phyloP scores from a whole-genome alignment of 2,329 filamentous ascomycete species.

The Kalaharituber pfeilii region DNA sequence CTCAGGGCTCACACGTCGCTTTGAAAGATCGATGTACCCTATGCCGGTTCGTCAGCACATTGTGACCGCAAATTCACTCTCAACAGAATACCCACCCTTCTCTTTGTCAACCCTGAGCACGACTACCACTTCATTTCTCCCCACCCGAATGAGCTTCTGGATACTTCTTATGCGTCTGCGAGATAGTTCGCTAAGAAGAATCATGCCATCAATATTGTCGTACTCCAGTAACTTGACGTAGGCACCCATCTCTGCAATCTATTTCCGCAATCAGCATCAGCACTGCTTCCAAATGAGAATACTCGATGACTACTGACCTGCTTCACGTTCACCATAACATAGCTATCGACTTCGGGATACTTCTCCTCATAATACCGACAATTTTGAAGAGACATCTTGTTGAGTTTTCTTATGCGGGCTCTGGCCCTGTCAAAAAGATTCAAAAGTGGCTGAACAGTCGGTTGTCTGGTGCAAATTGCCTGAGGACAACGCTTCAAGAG shows the following conservation, averaged over 20 bases:
- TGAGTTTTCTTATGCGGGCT: too few relatives aligned
- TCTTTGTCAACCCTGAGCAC: conserved; percentile 98
- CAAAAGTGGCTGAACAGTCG: too few relatives aligned
- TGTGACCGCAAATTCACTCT: not conserved
- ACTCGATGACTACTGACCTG: conserved; percentile 42
- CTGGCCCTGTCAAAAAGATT: too few relatives aligned
- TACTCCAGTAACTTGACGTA: conserved; percentile 99
- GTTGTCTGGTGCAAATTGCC: too few relatives aligned
- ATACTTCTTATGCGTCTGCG: conserved; percentile 96
- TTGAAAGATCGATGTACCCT: conserved; percentile 96
- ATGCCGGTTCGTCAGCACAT: conserved; percentile 4
- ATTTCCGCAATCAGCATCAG: conserved; percentile 3
- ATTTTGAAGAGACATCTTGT: conserved; percentile 74
- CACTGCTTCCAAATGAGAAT: not conserved
- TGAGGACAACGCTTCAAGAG: too few relatives aligned
- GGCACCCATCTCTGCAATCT: conserved; percentile 99
- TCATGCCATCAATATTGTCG: conserved; percentile 99
- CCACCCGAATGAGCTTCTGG: conserved; percentile 95
- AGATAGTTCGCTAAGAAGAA: conserved; percentile 90
- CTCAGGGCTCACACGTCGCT: conserved; percentile 91
- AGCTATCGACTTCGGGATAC: conserved; percentile 95
- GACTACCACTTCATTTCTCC: conserved; percentile 95
- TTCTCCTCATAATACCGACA: conserved; percentile 97
- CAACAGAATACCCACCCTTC: conserved; percentile 46
- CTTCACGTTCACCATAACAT: conserved; percentile 99